Evolutionary conservation across 2,329 filamentous ascomycete genomes (phyloP).

Genomic region (Aspergillus glaucus): DNA sequence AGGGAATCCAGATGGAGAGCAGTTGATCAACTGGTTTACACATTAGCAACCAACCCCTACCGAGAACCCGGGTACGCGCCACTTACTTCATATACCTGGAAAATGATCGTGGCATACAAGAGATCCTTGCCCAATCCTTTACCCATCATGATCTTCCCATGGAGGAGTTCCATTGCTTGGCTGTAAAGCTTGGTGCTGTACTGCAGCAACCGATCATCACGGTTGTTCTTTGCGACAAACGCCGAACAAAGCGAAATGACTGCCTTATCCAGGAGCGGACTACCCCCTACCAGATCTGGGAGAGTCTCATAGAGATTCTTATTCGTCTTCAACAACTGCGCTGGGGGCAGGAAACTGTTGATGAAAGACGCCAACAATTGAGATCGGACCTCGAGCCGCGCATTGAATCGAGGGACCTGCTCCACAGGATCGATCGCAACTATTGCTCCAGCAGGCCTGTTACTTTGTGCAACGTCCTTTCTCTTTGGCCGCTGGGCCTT

Average conservation of each 20-base stretch:
- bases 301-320: slow-evolving; percentile 9
- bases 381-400: slow-evolving; percentile 8
- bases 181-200: slow-evolving; percentile 15
- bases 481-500: slow-evolving; percentile 4
- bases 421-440: background rate
- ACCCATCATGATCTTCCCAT: slow-evolving; percentile 9
- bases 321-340: slow-evolving; percentile 1
- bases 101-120: slow-evolving; percentile 15
- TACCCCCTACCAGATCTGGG: slow-evolving; percentile 8
- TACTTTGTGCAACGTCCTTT: background rate
- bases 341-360: slow-evolving; percentile 4
- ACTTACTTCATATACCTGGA: slow-evolving; percentile 17
- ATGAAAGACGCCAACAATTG: slow-evolving; percentile 11
- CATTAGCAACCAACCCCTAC: slow-evolving; percentile 1
- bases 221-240: slow-evolving; percentile 12
- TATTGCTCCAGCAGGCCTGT: background rate
- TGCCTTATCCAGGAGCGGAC: slow-evolving; percentile 11
- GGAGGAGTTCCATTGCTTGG: slow-evolving; percentile 11
- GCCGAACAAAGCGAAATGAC: slow-evolving; percentile 10
- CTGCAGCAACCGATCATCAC: slow-evolving; percentile 10
- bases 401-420: slow-evolving; percentile 9
- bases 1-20: slow-evolving; percentile 13
- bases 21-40: slow-evolving; percentile 12
- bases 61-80: background rate
- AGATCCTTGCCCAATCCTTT: slow-evolving; percentile 10